These are phyloP conservation scores for Diaporthe sp. DNA, from an alignment of 2,329 filamentous ascomycete genomes.

Conservation along the genomic window DNA sequence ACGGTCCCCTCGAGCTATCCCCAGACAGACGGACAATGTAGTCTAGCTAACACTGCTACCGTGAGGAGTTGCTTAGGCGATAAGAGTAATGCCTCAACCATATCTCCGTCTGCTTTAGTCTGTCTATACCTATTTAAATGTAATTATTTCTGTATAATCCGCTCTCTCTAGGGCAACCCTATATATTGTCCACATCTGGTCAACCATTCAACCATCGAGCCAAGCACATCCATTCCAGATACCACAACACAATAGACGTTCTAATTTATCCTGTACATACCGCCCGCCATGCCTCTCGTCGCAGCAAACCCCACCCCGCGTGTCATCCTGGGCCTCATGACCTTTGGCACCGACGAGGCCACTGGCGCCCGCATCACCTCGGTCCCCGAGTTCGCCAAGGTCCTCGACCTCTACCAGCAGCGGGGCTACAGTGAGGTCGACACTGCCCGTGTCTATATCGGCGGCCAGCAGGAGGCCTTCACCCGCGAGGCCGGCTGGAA, in stretches of 20 bases:
- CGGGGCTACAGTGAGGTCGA: constrained; percentile 80
- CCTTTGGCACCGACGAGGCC: constrained; percentile 71
- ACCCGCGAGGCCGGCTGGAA: constrained; percentile 76
- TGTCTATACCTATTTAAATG: neutral
- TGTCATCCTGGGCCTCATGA: constrained; percentile 80
- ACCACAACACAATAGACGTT: too few species aligned
- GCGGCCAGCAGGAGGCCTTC: constrained; percentile 77
- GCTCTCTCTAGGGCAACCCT: too few species aligned
- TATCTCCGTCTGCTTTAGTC: neutral
- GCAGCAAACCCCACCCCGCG: constrained; percentile 47
- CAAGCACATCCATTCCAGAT: neutral
- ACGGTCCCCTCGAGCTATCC: neutral
- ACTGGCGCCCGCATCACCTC: constrained; percentile 73
- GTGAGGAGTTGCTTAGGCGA: constrained; percentile 5
- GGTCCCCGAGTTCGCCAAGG: constrained; percentile 69
- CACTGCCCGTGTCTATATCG: constrained; percentile 77
- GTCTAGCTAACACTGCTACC: neutral
- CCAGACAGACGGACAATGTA: neutral
- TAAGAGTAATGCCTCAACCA: neutral
- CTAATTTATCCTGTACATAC: neutral
- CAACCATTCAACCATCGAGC: neutral
- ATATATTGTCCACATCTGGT: neutral
- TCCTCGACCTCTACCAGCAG: constrained; percentile 75
- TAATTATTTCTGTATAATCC: neutral
- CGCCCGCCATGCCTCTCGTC: constrained; percentile 36